These are phyloP conservation scores for Mortierella sp. DNA, from an alignment of 371 early-diverging fungal genomes.

Conservation along the genomic window DNA sequence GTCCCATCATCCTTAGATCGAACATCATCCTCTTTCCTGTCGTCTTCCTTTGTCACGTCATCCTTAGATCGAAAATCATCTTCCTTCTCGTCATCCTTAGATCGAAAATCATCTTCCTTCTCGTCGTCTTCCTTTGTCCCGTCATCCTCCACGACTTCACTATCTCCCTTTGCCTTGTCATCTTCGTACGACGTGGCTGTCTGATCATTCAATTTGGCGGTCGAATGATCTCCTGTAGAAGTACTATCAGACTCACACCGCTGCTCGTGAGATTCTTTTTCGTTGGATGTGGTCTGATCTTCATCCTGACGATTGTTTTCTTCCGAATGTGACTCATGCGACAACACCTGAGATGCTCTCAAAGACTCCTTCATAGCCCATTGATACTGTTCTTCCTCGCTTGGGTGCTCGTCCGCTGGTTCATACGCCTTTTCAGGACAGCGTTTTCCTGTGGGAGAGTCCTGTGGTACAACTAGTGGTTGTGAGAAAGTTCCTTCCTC, in stretches of 20 bases:
- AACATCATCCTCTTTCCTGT: neutral
- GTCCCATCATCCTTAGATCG: too few relatives aligned
- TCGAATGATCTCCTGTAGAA: too few relatives aligned
- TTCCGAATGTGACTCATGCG: conserved; percentile 12
- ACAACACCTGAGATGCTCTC: conserved; percentile 25
- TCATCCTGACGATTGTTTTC: neutral
- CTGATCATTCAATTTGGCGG: too few relatives aligned
- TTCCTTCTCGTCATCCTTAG: too few relatives aligned
- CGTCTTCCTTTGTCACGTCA: neutral
- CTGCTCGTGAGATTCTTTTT: neutral
- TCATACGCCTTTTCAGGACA: too few relatives aligned
- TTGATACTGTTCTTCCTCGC: conserved; percentile 36
- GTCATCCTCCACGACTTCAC: neutral
- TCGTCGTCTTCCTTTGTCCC: neutral
- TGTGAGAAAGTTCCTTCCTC: neutral
- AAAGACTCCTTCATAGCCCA: conserved; percentile 53
- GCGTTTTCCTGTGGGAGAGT: too few relatives aligned
- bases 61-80: neutral
- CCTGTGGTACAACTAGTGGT: too few relatives aligned
- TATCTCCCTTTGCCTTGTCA: too few relatives aligned
- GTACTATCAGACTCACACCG: too few relatives aligned
- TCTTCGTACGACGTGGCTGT: too few relatives aligned
- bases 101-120: neutral
- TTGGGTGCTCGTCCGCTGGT: conserved; percentile 26
- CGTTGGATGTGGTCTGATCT: too few relatives aligned